Evolutionary conservation across 208 protist species (phyloP).

Genomic region (Angomonas ambiguus): DNA sequence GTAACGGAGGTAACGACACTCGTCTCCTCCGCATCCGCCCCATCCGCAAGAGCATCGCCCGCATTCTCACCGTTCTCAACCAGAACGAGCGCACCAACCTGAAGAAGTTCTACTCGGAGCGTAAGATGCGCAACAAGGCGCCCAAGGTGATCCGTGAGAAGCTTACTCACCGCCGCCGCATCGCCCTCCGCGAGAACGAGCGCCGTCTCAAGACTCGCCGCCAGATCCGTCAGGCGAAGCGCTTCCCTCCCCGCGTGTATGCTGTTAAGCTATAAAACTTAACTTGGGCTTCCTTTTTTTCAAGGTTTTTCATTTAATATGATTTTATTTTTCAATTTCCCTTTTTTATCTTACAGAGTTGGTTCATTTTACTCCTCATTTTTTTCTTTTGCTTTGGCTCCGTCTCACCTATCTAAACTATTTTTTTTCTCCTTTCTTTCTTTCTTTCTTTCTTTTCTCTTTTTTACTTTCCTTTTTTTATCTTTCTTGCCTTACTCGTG

Average conservation of each 20-base stretch:
- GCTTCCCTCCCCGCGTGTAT: slow-evolving; percentile 85
- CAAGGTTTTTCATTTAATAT: background rate
- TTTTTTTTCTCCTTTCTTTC: background rate
- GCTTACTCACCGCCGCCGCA: slow-evolving; percentile 84
- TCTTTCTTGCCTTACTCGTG: background rate
- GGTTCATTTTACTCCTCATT: slow-evolving; percentile 5
- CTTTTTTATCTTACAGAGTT: slow-evolving; percentile 2
- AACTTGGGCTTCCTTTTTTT: background rate
- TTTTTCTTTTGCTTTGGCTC: slow-evolving; percentile 5
- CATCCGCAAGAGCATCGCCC: slow-evolving; percentile 96
- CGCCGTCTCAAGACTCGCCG: slow-evolving; percentile 87
- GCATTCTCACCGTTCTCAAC: slow-evolving; percentile 97
- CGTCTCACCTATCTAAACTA: background rate
- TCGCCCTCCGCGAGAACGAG: slow-evolving; percentile 84
- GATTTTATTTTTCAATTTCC: background rate
- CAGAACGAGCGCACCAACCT: slow-evolving; percentile 92
- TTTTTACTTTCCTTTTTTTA: slow-evolving; percentile 2
- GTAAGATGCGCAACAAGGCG: slow-evolving; percentile 79
- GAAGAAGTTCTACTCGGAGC: slow-evolving; percentile 91
- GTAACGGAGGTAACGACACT: slow-evolving; percentile 51
- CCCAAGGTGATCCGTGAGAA: slow-evolving; percentile 81
- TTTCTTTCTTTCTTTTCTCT: background rate
- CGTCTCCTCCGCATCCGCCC: slow-evolving; percentile 95
- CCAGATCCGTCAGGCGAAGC: slow-evolving; percentile 68
- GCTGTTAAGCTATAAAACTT: slow-evolving; percentile 83